Base-by-base conservation (phyloP, 2,329 filamentous ascomycete genomes). In the Triangularia verruculosa region DNA sequence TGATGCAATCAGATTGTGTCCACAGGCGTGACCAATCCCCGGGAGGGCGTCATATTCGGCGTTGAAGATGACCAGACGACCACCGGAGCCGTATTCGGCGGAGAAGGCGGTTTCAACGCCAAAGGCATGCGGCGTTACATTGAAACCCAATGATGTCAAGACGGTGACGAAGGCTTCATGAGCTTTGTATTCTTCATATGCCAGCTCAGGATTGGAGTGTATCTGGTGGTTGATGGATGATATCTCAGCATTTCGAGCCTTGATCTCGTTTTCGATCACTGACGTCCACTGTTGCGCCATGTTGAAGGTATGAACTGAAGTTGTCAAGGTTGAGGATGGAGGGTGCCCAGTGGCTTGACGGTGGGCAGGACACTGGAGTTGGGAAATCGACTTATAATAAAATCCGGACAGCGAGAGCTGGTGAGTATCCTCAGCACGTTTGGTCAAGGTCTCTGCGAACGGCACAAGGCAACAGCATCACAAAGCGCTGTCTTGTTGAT, bases 101-200 rank as follows among this genome's bases (percentile, higher is more conserved):
- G 80, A 78, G 66, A 86, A 86, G 1, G 82, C 77, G 0, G 84
- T 86, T 8, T 77, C 74, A 0, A 86, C 67, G 2, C 80, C 83
- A 67, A 83, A 83, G 0, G 82, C 79, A 59, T 82, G 78, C 0
- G 78, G 77, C 4, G 74, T 80, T 6, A 85, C 80, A 0, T 69
- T 63, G 67, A 81, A 83, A 0, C 80, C 83, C 3, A 78, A 76
- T 1, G 70, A 65, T 47, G 79, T 74, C 0, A 86, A 74, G 39
- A 80, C 77, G 4, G 72, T 66, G 15, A 78, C 78, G 55, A 86
- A 79, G 7, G 74, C 77, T 43, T 83, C 78, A 66, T 85, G 82
- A 8, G 84, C 83, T 17, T 76, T 77, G 69, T 78, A 72, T 66
- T 86, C 83, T 59, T 83, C 70, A 69, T 80, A 86, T 2, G 76